Conservation (phyloP, 345 rosid species). For the Jatropha curcas region DNA sequence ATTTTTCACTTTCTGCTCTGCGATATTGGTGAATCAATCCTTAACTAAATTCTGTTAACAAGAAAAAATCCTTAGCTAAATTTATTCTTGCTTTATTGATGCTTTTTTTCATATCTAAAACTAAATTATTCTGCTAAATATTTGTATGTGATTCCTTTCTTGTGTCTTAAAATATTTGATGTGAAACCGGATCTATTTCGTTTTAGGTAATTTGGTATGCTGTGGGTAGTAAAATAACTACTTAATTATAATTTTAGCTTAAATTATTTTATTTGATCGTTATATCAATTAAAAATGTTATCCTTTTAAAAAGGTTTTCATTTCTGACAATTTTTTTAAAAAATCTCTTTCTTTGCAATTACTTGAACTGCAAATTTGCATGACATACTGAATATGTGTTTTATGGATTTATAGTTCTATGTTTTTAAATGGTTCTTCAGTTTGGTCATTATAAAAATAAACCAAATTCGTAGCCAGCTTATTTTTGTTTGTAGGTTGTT, state of each 20-base stretch:
- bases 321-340: no score
- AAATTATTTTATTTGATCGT: background rate
- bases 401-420: no score
- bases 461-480: no score
- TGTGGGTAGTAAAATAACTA: background rate
- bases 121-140: background rate
- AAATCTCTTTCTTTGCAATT: no score
- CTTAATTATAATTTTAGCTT: no score
- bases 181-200: conserved; percentile 12
- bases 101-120: background rate
- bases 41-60: background rate
- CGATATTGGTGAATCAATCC: background rate
- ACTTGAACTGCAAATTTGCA: no score
- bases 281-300: background rate
- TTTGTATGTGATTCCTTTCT: background rate
- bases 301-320: background rate
- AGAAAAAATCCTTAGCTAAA: background rate
- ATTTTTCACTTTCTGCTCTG: background rate
- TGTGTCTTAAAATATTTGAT: background rate
- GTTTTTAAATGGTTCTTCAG: no score
- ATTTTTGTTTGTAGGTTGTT: no score
- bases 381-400: no score
- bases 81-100: background rate
- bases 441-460: no score
- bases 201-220: background rate